phyloP scores from a whole-genome alignment of 139 green algal genomes.

The Chlamydomonas urium region DNA sequence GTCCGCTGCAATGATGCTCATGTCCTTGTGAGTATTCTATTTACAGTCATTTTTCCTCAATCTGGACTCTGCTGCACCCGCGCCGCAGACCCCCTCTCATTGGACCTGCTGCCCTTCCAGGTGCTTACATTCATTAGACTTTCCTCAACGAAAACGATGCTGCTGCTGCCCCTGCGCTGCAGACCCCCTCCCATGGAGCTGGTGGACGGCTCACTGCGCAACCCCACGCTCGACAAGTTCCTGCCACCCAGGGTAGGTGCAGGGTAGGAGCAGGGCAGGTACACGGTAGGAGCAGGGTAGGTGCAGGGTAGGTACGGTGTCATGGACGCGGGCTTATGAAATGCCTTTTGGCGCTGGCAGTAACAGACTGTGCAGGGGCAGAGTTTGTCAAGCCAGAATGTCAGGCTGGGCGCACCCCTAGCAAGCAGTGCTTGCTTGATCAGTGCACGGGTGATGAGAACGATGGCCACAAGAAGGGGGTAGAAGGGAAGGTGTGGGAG shows the following conservation, averaged over 20 bases:
- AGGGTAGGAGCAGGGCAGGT: no score
- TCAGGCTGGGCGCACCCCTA: no score
- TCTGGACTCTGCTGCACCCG: neutral
- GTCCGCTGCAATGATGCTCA: neutral
- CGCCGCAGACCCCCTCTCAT: neutral
- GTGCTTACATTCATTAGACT: conserved; percentile 1
- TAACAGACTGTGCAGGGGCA: no score
- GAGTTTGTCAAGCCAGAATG: no score
- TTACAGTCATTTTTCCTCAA: neutral
- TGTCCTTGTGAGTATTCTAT: neutral
- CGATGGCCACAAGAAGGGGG: no score
- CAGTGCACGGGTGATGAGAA: no score
- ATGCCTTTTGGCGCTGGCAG: no score
- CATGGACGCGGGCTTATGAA: no score
- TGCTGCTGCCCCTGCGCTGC: conserved; percentile 12
- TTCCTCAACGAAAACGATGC: no score
- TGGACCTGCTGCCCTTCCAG: neutral
- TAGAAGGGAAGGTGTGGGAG: no score
- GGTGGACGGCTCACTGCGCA: conserved; percentile 57
- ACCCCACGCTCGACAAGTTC: conserved; percentile 41
- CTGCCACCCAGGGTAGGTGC: conserved; percentile 22
- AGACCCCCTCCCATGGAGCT: conserved; percentile 56
- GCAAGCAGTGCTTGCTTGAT: no score
- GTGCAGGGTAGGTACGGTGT: no score
- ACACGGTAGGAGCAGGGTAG: neutral